Evolutionary conservation across 345 rosid genomes (phyloP), one percentile per base, ranked within the genome.

Genomic region (Atalantia buxifolia): DNA sequence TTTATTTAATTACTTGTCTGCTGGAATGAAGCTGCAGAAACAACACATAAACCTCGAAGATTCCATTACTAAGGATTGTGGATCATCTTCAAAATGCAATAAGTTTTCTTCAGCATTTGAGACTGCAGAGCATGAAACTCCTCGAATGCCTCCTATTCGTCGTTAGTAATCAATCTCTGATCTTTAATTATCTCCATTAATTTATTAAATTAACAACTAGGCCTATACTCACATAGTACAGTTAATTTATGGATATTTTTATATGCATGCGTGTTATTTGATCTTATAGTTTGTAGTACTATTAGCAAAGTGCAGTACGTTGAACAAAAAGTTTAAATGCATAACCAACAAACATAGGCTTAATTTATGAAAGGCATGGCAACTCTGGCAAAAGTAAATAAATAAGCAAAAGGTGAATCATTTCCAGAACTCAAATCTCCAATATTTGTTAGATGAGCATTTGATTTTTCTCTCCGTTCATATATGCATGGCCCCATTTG

Each of bases 81-180:
- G 90, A 13, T 90, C 98, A 22, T 91, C 98, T 78, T 91, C 94
- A 36, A 88, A 86, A 74, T 61, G 83, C 84, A 82, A 75, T 74
- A 88, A 78, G 82, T 80, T 81, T 65, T 48, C 89, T 65, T 40
- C 89, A 74, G 57, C 90, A 16, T 79, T 87, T 6, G 90, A 91
- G 74, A 77, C 89, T 50, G 78, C 80, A 7, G 97, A 90, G 76
- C 79, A 85, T 6, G 90, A 90, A 63, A 80, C 92, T 40, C 92
- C 95, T 50, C 85, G 92, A 83, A 83, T 89, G 86, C 91, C 98
- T 55, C 93, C 97, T 33, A 87, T 89, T 78, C 95, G 91, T 76
- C 93, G 99, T 96, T 57, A 87, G 94, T 83, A 4, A 18, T 53
- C 22, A 0, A 53, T 18, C 57, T 53, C 57, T 53, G 22, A 74